These are phyloP conservation scores for Lachancea thermotolerans DNA, from an alignment of 805 yeast genomes.

Conservation along the genomic window DNA sequence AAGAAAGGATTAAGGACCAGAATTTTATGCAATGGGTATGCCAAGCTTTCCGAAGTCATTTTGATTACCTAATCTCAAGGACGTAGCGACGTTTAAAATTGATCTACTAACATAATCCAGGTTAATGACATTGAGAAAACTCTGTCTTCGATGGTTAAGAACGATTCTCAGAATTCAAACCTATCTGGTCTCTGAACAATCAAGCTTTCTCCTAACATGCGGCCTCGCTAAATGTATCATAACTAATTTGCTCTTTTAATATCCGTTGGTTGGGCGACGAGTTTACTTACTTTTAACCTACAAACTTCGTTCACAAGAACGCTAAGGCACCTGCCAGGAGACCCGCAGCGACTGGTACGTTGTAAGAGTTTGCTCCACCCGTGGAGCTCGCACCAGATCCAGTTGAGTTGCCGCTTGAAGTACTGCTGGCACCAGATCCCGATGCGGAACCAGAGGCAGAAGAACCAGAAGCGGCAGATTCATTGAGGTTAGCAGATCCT, in stretches of 20 bases:
- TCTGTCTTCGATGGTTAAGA: not conserved
- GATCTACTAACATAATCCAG: constrained; percentile 1
- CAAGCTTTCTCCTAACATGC: not conserved
- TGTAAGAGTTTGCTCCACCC: constrained; percentile 3
- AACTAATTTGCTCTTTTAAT: not conserved
- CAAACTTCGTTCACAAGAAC: not conserved
- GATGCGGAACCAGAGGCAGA: not conserved
- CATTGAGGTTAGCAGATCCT: not conserved
- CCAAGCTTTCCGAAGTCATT: not conserved
- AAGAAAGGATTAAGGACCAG: constrained; percentile 20
- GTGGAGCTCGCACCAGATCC: constrained; percentile 7
- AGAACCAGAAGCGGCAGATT: not conserved
- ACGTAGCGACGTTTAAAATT: no score
- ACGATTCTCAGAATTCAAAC: no score
- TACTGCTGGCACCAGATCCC: not conserved
- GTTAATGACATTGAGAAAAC: constrained; percentile 6
- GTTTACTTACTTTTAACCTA: no score
- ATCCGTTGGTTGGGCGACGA: no score
- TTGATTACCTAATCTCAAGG: no score
- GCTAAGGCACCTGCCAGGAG: constrained; percentile 4
- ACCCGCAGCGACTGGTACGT: constrained; percentile 6
- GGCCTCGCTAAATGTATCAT: not conserved
- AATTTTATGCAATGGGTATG: constrained; percentile 28
- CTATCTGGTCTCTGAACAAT: no score
- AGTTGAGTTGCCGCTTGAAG: constrained; percentile 1